Conservation (phyloP, 2,329 filamentous ascomycete species). For the Eurotiales sp. region DNA sequence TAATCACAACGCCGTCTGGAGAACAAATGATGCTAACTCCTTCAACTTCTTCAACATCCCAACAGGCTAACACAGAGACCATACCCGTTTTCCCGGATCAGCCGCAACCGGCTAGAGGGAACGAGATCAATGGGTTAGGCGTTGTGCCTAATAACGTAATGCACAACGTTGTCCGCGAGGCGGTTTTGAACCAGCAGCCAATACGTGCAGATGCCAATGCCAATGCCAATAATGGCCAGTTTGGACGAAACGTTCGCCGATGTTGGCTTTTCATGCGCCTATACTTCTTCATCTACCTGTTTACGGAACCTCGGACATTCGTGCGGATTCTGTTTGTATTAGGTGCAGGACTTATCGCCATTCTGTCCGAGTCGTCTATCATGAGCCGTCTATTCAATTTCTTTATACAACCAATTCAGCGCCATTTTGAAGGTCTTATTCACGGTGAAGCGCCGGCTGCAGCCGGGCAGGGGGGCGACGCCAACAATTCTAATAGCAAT, state of each 20-base stretch:
- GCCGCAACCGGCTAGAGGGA: constrained; percentile 7
- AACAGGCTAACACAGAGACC: constrained; percentile 1
- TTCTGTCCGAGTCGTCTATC: constrained; percentile 40
- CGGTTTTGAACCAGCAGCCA: constrained; percentile 26
- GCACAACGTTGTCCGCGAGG: constrained; percentile 32
- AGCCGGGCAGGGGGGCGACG: constrained; percentile 19
- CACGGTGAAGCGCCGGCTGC: constrained; percentile 19
- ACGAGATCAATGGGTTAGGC: constrained; percentile 2
- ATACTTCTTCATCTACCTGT: constrained; percentile 57
- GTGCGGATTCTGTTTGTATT: constrained; percentile 39
- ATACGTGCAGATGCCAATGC: constrained; percentile 22
- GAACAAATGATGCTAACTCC: constrained; percentile 44
- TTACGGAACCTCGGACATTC: constrained; percentile 49
- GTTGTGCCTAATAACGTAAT: constrained; percentile 20
- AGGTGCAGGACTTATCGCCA: constrained; percentile 33
- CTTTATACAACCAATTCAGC: constrained; percentile 39
- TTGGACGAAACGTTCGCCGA: constrained; percentile 42
- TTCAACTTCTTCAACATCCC: constrained; percentile 21
- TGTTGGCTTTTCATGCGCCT: constrained; percentile 58
- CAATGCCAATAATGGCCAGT: constrained; percentile 24
- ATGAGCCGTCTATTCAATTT: constrained; percentile 31
- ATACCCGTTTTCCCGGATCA: constrained; percentile 22
- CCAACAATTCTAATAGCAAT: too few species aligned
- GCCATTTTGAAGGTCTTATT: constrained; percentile 43
- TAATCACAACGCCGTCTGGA: constrained; percentile 44